Percentiles rank a stretch among this genome's conserved stretches.
phyloP scores from a whole-genome alignment of 1,284 basidiomycete genomes.

The Cryptococcus jaspeensis region DNA sequence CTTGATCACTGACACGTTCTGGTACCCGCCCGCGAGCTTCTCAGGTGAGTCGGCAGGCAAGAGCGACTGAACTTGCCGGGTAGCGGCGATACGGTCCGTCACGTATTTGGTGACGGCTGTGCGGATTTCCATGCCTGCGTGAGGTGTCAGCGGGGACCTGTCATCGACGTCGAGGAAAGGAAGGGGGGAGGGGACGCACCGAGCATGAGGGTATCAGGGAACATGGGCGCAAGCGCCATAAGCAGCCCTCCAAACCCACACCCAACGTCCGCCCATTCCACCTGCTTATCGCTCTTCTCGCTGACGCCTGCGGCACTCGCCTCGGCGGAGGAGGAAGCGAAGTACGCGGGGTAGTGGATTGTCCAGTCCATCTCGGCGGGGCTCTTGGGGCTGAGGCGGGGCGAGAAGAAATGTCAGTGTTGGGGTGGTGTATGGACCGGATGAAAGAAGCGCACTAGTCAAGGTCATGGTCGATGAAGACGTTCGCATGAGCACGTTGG shows the following conservation, averaged over 20 bases:
- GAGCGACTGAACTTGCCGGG: slow-evolving; percentile 62
- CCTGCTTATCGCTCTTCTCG: slow-evolving; percentile 46
- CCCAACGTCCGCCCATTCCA: slow-evolving; percentile 95
- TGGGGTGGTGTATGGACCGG: neutral
- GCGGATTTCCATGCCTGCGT: slow-evolving; percentile 90
- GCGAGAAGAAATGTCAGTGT: neutral
- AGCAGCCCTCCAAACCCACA: slow-evolving; percentile 97
- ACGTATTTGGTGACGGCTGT: slow-evolving; percentile 97
- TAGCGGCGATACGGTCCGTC: slow-evolving; percentile 84
- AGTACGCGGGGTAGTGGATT: slow-evolving; percentile 76
- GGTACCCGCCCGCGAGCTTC: slow-evolving; percentile 60
- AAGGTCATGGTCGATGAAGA: slow-evolving; percentile 92
- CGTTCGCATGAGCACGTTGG: slow-evolving; percentile 96
- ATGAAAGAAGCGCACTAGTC: slow-evolving; percentile 60
- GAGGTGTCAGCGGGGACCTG: neutral
- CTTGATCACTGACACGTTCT: slow-evolving; percentile 92
- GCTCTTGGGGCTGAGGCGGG: slow-evolving; percentile 61
- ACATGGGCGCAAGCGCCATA: slow-evolving; percentile 84
- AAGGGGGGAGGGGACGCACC: slow-evolving; percentile 59
- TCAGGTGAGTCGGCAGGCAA: slow-evolving; percentile 25
- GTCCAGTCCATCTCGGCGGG: slow-evolving; percentile 82
- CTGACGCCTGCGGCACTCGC: slow-evolving; percentile 18
- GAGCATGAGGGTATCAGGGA: slow-evolving; percentile 89
- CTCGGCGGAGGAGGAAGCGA: slow-evolving; percentile 32
- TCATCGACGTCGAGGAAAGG: neutral